These are phyloP conservation scores for Orbilia oligospora DNA, from an alignment of 2,329 filamentous ascomycete genomes.

Conservation along the genomic window DNA sequence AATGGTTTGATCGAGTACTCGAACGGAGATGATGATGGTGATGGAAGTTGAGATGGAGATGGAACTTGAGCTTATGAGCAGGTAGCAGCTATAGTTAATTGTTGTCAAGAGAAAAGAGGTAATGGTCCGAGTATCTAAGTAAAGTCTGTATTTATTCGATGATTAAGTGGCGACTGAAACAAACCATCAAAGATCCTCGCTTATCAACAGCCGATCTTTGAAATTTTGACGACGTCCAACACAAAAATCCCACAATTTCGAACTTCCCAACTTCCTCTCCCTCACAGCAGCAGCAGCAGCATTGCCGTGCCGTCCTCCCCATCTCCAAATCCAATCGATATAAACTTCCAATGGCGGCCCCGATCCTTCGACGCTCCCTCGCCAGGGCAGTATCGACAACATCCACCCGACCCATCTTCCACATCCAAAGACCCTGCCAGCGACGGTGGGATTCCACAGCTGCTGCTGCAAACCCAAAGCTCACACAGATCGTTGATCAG, in stretches of 20 bases:
- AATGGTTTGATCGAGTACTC: neutral
- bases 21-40: neutral
- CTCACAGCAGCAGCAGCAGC: neutral
- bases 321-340: neutral
- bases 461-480: slow-evolving; percentile 85
- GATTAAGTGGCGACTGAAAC: slow-evolving; percentile 6
- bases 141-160: neutral
- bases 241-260: slow-evolving; percentile 27
- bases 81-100: neutral
- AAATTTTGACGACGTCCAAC: slow-evolving; percentile 58
- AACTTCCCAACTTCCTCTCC: neutral
- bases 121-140: neutral
- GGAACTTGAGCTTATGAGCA: no score
- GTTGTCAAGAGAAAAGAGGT: neutral
- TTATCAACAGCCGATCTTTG: slow-evolving; percentile 47
- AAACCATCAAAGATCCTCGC: slow-evolving; percentile 28
- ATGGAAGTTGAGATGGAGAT: neutral
- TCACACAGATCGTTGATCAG: slow-evolving; percentile 93
- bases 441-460: slow-evolving; percentile 83
- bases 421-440: slow-evolving; percentile 52
- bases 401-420: slow-evolving; percentile 35
- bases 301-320: no score
- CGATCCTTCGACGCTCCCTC: slow-evolving; percentile 57
- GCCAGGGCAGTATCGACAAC: slow-evolving; percentile 37
- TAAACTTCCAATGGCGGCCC: slow-evolving; percentile 45